phyloP scores from a whole-genome alignment of 2,329 filamentous ascomycete genomes.

The Fusarium irregulare region DNA sequence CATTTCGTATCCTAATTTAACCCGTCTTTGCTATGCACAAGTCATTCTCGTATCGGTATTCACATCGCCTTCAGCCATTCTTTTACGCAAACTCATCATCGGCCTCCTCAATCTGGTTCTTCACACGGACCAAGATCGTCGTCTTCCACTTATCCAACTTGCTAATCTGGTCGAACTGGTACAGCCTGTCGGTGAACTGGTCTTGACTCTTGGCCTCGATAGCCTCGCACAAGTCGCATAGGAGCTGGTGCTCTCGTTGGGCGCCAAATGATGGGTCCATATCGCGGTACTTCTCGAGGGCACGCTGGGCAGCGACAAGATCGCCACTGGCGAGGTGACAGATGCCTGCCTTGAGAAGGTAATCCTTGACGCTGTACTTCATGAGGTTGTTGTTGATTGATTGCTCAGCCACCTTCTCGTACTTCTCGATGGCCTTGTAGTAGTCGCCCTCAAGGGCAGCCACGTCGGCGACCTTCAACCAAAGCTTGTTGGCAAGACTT shows the following conservation, averaged over 20 bases:
- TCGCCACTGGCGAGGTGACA: slow-evolving; percentile 83
- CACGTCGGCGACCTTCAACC: slow-evolving; percentile 90
- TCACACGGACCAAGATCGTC: slow-evolving; percentile 82
- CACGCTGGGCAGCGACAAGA: slow-evolving; percentile 80
- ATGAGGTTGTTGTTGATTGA: slow-evolving; percentile 91
- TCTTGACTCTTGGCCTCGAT: slow-evolving; percentile 85
- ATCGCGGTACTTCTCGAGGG: slow-evolving; percentile 84
- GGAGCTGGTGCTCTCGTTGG: slow-evolving; percentile 83
- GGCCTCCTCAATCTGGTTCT: slow-evolving; percentile 78
- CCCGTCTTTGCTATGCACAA: slow-evolving; percentile 5
- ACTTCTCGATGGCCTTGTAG: slow-evolving; percentile 82
- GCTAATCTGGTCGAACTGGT: slow-evolving; percentile 90
- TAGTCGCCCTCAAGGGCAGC: slow-evolving; percentile 86
- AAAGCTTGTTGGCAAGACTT: slow-evolving; percentile 93
- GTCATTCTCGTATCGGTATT: background rate
- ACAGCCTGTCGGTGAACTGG: slow-evolving; percentile 85
- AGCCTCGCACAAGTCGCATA: slow-evolving; percentile 79
- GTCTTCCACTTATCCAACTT: slow-evolving; percentile 99
- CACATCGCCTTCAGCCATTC: background rate
- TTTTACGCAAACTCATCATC: slow-evolving; percentile 57
- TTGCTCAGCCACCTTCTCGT: slow-evolving; percentile 82
- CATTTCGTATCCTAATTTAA: slow-evolving; percentile 37
- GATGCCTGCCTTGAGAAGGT: slow-evolving; percentile 92
- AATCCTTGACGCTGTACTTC: slow-evolving; percentile 95
- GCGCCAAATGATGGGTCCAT: slow-evolving; percentile 80